phyloP scores from a whole-genome alignment of 108 stramenopile species.

The Conticribra guillardii region DNA sequence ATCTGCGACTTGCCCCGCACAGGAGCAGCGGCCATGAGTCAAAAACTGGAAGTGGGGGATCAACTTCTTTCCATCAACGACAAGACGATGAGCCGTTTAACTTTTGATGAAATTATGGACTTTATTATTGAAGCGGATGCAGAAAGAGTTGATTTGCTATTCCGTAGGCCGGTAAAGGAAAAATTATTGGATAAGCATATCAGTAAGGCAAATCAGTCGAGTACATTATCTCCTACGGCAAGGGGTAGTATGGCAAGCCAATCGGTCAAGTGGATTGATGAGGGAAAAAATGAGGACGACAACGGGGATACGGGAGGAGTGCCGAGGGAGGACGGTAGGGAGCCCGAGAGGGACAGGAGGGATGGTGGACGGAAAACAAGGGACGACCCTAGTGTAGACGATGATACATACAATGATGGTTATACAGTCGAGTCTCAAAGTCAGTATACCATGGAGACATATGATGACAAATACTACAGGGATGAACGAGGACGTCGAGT shows the following conservation, averaged over 20 bases:
- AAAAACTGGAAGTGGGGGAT: conserved; percentile 83
- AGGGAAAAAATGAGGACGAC: conserved; percentile 8
- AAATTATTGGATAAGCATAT: conserved; percentile 7
- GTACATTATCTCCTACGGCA: conserved; percentile 11
- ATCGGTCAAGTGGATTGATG: conserved; percentile 80
- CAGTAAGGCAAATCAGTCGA: background rate
- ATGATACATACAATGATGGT: conserved; percentile 55
- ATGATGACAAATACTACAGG: conserved; percentile 31
- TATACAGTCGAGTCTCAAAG: conserved; percentile 62
- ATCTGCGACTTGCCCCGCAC: conserved; percentile 88
- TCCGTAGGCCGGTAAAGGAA: conserved; percentile 78
- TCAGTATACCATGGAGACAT: conserved; percentile 59
- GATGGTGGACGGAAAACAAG: conserved; percentile 7
- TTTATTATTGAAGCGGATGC: conserved; percentile 90
- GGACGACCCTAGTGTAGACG: conserved; percentile 44
- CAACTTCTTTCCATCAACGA: conserved; percentile 86
- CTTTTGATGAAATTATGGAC: conserved; percentile 92
- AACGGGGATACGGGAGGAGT: background rate
- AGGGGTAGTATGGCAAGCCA: conserved; percentile 20
- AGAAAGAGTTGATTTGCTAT: conserved; percentile 80
- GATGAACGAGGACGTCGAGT: conserved; percentile 14
- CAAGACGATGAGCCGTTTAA: conserved; percentile 82
- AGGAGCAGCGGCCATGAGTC: conserved; percentile 79
- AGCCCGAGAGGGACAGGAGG: conserved; percentile 2
- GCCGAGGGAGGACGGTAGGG: conserved; percentile 17